These are phyloP conservation scores for Starmera stellimalicola DNA, from an alignment of 1,139 yeast species.

Conservation along the genomic window DNA sequence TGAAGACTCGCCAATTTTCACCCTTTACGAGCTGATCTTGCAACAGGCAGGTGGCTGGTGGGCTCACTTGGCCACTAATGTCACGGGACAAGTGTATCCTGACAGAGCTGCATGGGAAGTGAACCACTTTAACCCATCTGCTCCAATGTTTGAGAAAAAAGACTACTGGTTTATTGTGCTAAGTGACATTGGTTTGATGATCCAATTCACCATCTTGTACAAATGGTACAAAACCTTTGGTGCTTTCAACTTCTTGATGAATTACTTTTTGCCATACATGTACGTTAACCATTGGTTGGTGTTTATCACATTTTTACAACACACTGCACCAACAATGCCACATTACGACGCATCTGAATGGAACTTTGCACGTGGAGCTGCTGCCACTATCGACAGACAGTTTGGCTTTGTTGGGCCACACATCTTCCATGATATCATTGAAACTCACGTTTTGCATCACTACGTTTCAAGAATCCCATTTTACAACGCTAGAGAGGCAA, in stretches of 20 bases:
- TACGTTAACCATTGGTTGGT: conserved; percentile 89
- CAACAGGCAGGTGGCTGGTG: conserved; percentile 80
- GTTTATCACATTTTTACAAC: conserved; percentile 77
- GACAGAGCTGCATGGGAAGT: conserved; percentile 39
- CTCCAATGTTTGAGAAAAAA: conserved; percentile 63
- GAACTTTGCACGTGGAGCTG: conserved; percentile 87
- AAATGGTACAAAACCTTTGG: conserved; percentile 59
- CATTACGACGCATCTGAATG: conserved; percentile 69
- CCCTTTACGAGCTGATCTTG: conserved; percentile 43
- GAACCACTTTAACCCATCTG: conserved; percentile 62
- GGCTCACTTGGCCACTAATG: conserved; percentile 56
- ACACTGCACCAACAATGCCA: conserved; percentile 72
- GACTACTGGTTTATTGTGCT: conserved; percentile 64
- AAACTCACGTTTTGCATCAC: conserved; percentile 85
- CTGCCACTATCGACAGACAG: conserved; percentile 78
- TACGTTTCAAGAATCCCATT: conserved; percentile 79
- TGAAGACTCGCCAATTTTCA: conserved; percentile 66
- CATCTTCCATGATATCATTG: conserved; percentile 82
- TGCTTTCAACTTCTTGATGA: conserved; percentile 49
- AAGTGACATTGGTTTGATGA: conserved; percentile 62
- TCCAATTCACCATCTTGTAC: conserved; percentile 46
- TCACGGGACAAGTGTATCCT: conserved; percentile 64
- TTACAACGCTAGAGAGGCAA: conserved; percentile 76
- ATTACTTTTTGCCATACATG: conserved; percentile 71
- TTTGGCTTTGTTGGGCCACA: conserved; percentile 75